phyloP scores from a whole-genome alignment of 139 green algal genomes.

The Chlorella vulgaris region DNA sequence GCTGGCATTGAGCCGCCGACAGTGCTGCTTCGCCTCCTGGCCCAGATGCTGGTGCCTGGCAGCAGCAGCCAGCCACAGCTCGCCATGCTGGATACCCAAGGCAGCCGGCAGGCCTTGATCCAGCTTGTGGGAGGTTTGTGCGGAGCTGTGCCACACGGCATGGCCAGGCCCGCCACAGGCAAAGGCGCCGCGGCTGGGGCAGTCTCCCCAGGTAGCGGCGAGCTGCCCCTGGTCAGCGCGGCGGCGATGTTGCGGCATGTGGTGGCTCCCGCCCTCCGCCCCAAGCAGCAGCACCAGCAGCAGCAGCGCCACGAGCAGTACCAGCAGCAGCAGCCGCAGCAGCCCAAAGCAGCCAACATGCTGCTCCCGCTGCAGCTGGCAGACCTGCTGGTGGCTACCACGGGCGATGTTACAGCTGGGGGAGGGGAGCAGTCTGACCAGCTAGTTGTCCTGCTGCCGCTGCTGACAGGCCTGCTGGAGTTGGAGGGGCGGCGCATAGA shows the following conservation, averaged over 20 bases:
- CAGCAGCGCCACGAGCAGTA: neutral
- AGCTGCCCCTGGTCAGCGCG: neutral
- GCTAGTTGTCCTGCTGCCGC: neutral
- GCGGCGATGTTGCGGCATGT: constrained; percentile 7
- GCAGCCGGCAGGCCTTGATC: constrained; percentile 1
- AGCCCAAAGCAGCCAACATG: neutral
- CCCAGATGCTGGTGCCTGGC: neutral
- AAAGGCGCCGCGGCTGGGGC: neutral
- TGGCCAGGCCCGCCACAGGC: too few species aligned
- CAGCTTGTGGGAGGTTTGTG: constrained; percentile 14
- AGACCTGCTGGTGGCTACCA: neutral
- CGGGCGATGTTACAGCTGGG: neutral
- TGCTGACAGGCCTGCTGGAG: neutral
- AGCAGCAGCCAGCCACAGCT: neutral
- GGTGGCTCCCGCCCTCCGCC: neutral
- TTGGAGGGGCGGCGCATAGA: neutral
- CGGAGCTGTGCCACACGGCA: neutral
- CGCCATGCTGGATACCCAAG: neutral
- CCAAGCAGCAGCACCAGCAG: neutral
- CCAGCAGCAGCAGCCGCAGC: neutral
- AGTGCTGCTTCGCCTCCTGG: constrained; percentile 8
- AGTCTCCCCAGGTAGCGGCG: too few species aligned
- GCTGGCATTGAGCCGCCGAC: neutral
- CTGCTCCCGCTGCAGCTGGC: constrained; percentile 19
- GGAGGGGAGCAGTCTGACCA: neutral